Conservation (phyloP, 306 rosid genomes). For the Dalbergia oliveri region DNA sequence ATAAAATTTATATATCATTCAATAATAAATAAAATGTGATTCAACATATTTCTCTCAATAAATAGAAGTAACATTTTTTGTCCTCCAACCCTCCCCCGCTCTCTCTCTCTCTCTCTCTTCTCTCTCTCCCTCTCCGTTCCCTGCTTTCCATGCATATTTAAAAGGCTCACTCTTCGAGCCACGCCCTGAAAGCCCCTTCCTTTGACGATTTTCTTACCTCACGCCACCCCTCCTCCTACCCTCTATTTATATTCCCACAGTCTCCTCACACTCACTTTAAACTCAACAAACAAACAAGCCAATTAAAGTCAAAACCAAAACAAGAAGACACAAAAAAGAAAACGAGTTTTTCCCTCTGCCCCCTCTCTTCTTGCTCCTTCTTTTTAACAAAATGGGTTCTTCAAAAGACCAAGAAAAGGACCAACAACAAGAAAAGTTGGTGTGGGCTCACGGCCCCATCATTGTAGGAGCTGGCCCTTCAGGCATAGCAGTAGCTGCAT, state of each 20-base stretch:
- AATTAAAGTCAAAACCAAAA: too few species aligned
- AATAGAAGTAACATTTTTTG: too few species aligned
- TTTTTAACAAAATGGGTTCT: conserved; percentile 64
- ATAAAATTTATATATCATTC: too few species aligned
- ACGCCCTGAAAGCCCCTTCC: conserved; percentile 2
- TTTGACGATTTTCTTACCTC: conserved; percentile 33
- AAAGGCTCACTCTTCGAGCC: conserved; percentile 32
- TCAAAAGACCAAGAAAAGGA: conserved; percentile 50
- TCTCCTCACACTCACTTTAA: background rate
- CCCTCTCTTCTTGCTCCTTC: background rate
- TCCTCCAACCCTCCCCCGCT: background rate
- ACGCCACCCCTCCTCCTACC: background rate
- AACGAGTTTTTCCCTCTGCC: background rate
- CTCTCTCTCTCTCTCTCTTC: background rate
- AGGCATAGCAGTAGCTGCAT: conserved; percentile 88
- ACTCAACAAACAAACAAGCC: background rate
- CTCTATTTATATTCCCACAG: conserved; percentile 39
- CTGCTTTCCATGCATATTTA: conserved; percentile 42
- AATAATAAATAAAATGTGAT: too few species aligned
- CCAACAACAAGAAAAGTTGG: conserved; percentile 37
- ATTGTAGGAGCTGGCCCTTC: conserved; percentile 97
- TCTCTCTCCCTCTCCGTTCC: too few species aligned
- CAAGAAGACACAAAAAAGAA: background rate
- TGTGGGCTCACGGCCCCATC: conserved; percentile 73
- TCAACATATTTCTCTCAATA: too few species aligned